Evolutionary conservation across 176 grass and related monocot genomes (phyloP), one percentile per base, ranked within the genome.

Genomic region (Ampelocalamus luodianensis): DNA sequence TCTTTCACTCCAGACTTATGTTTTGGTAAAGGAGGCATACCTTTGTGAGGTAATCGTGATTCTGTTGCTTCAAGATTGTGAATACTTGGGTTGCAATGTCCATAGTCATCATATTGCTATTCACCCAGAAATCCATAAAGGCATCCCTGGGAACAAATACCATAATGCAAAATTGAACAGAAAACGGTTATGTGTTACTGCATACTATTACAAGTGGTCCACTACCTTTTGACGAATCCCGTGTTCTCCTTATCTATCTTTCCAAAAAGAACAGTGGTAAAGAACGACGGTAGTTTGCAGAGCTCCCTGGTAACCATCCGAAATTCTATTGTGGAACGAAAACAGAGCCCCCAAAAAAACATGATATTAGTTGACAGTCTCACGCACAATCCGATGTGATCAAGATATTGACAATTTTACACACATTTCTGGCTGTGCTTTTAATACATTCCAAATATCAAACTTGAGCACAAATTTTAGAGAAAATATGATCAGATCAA

Each of bases 301-400:
- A 99, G 94, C 65, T 96, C 96, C 91, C 94, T 99, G 78, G 96
- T 99, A 68, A 94, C 86, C 69, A 87, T 77, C 85, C 94, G 91
- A 72, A 96, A 99, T 79, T 99, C 96, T 99, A 34, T 69, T n/a
- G 17, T 18, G 8, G 56, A 89, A 72, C 16, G 37, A 76, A 75
- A 81, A 39, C 22, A 82, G 17, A 51, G 10, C 39, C 14, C 40
- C 48, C 34, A 16, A 74, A 48, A 4, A 20, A 73, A 16, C 20
- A n/a, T 22, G 11, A 74, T 73, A 76, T 88, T 71, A 90, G 53
- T 7, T 26, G 78, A 61, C 37, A 60, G 16, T 45, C 15, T 64
- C 22, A 44, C 29, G 3, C 32, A 45, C 12, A 93, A 85, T 69
- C 7, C 68, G n/a, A 11, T 42, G 23, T 50, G 76, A 85, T 79